Evolutionary conservation across 1,284 basidiomycete species (phyloP), one percentile per base, ranked within the genome.

Genomic region (Rhodotorula glutinis): DNA sequence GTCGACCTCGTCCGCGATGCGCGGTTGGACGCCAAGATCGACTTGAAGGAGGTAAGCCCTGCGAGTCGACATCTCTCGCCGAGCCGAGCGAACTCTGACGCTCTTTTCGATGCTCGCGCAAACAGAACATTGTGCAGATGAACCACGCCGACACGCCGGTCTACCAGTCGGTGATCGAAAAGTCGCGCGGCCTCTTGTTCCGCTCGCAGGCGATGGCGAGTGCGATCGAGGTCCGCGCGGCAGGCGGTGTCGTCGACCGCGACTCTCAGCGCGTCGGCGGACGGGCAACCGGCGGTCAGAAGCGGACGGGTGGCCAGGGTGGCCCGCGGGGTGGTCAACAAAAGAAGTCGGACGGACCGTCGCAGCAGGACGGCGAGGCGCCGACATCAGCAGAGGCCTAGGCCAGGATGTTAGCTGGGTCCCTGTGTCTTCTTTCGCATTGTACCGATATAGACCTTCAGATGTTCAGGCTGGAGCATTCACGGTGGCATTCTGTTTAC

Each of bases 1-100:
- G 95, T 97, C 75, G 97, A 96, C 82, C 87, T 98, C 66, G 95
- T 98, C 76, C 87, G 93, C 58, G 96, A 98, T 80, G 96, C 94
- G 33, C 86, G 92, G 63, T 92, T 96, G 86, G 92, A 98, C 76
- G 92, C 92, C 64, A 97, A 96, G 83, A 97, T 98, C 74, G 94
- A 98, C 80, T 84, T 97, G 57, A 92, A 95, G 81, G 19, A 59
- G 58, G 58, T 59, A 49, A 51, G 58, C 10, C 14, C 92, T 93
- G 82, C 90, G 89, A 66, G 53, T n/a, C n/a, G n/a, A n/a, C n/a
- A n/a, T n/a, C n/a, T n/a, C n/a, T n/a, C n/a, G n/a, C n/a, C n/a
- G n/a, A n/a, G n/a, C n/a, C n/a, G n/a, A n/a, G n/a, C n/a, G n/a
- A n/a, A n/a, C n/a, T n/a, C n/a, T n/a, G n/a, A n/a, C n/a, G n/a